Evolutionary conservation across 441 rosid genomes (phyloP).

Genomic region (Syzygium malaccense): DNA sequence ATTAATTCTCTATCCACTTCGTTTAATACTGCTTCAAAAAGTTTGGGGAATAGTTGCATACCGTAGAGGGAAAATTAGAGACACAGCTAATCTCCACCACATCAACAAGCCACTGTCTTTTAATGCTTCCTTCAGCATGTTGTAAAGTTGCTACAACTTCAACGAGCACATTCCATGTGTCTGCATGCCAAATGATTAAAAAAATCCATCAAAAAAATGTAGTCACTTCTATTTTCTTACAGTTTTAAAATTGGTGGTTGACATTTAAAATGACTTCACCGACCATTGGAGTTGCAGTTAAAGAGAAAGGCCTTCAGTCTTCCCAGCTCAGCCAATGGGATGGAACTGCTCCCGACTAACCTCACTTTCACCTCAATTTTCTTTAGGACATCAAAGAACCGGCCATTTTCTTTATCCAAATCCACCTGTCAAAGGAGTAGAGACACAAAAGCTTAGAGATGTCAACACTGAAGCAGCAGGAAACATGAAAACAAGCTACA

Average conservation of each 20-base stretch:
- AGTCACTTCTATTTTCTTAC: neutral
- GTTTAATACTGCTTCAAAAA: neutral
- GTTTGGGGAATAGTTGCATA: constrained; percentile 19
- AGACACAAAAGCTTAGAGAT: constrained; percentile 4
- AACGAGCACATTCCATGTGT: constrained; percentile 59
- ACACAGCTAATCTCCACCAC: constrained; percentile 84
- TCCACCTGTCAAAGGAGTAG: constrained; percentile 44
- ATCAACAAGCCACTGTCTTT: constrained; percentile 85
- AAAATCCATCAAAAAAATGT: neutral
- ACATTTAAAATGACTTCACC: constrained; percentile 17
- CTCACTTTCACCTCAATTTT: constrained; percentile 72
- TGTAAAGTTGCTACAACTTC: constrained; percentile 73
- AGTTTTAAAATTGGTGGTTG: neutral
- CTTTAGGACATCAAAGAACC: constrained; percentile 30
- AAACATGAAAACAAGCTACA: neutral
- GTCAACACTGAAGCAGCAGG: neutral
- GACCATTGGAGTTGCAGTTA: constrained; percentile 53
- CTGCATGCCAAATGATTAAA: constrained; percentile 24
- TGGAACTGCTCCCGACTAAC: constrained; percentile 52
- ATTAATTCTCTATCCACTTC: neutral
- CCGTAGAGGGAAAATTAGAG: constrained; percentile 75
- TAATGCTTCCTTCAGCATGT: constrained; percentile 56
- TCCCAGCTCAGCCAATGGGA: constrained; percentile 58
- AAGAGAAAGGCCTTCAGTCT: constrained; percentile 53
- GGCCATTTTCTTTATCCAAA: constrained; percentile 19